Conservation (phyloP, 768 basidiomycete genomes). For the Mrakia hoshinonis region DNA sequence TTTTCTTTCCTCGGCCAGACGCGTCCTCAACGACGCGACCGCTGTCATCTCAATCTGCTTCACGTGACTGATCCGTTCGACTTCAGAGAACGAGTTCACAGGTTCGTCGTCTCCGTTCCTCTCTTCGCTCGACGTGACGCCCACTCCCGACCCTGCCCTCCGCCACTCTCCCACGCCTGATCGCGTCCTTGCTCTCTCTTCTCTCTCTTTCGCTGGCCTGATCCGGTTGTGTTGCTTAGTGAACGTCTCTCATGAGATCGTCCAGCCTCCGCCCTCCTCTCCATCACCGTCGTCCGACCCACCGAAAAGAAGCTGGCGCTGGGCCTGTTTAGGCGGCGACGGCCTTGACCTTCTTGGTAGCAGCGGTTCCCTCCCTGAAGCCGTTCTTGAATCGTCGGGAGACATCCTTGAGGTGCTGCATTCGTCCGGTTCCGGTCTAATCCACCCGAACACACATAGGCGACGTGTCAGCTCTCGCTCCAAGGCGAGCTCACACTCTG, state of each 20-base stretch:
- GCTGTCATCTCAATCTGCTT: too few species aligned
- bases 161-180: background rate
- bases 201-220: background rate
- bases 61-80: too few species aligned
- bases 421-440: slow-evolving; percentile 72
- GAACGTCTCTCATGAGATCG: background rate
- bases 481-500: background rate
- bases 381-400: slow-evolving; percentile 85
- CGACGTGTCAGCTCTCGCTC: background rate
- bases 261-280: background rate
- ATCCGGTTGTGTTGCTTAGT: background rate
- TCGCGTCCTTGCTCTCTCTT: background rate
- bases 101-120: too few species aligned
- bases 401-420: slow-evolving; percentile 85
- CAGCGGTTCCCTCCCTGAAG: slow-evolving; percentile 74
- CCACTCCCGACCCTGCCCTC: background rate
- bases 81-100: background rate
- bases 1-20: background rate
- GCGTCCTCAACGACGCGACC: background rate
- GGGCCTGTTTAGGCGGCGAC: slow-evolving; percentile 42
- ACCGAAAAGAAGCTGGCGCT: background rate
- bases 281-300: background rate
- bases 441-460: background rate
- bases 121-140: too few species aligned
- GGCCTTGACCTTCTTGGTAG: slow-evolving; percentile 71